phyloP scores from a whole-genome alignment of 2,329 filamentous ascomycete species.

The Orbilia oligospora region DNA sequence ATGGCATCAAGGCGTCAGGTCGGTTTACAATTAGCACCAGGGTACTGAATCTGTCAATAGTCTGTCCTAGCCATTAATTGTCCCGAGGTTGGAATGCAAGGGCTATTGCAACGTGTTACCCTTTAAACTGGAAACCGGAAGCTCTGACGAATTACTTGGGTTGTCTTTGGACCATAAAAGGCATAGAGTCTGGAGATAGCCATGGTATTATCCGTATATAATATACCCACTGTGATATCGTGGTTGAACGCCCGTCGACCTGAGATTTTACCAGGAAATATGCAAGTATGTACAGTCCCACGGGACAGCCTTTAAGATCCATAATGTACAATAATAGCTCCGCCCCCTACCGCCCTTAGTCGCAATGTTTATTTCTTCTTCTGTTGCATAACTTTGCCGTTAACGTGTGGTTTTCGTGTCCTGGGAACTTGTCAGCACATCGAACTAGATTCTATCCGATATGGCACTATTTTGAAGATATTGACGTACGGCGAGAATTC shows the following conservation, averaged over 20 bases:
- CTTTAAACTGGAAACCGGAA: neutral
- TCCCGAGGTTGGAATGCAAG: neutral
- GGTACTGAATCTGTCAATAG: neutral
- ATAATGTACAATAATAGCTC: conserved; percentile 3
- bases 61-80: neutral
- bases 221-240: neutral
- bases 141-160: neutral
- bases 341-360: neutral
- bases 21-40: neutral
- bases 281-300: conserved; percentile 31
- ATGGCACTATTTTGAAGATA: conserved; percentile 1
- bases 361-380: conserved; percentile 19
- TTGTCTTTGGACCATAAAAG: neutral
- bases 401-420: conserved; percentile 42
- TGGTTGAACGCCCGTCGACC: neutral
- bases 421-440: conserved; percentile 20
- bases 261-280: conserved; percentile 10
- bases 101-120: neutral
- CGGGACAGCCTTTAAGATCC: neutral
- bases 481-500: conserved; percentile 86
- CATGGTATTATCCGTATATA: neutral
- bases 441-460: conserved; percentile 1
- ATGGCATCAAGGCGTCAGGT: neutral
- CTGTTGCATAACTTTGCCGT: conserved; percentile 15
- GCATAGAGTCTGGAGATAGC: neutral